Conservation (phyloP, 176 grass and related monocot species). For the Oryza officinalis region DNA sequence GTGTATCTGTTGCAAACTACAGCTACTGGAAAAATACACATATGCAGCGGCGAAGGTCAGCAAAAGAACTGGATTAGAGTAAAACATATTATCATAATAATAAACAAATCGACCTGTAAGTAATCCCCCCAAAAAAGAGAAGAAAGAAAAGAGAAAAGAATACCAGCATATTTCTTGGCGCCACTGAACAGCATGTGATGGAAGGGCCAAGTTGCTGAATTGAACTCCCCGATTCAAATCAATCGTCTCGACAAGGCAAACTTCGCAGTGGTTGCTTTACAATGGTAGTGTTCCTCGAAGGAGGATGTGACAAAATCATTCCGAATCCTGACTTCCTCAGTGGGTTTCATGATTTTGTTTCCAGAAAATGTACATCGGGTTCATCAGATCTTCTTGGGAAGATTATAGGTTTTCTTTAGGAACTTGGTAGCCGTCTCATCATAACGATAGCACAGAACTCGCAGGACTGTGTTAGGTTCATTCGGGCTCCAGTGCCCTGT, state of each 20-base stretch:
- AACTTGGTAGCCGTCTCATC: slow-evolving; percentile 90
- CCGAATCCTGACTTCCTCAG: background rate
- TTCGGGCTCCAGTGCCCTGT: slow-evolving; percentile 83
- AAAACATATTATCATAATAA: slow-evolving; percentile 44
- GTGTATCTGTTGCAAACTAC: slow-evolving; percentile 40
- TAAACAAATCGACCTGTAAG: slow-evolving; percentile 43
- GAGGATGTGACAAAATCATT: background rate
- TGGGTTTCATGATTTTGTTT: slow-evolving; percentile 6
- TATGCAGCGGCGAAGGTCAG: slow-evolving; percentile 24
- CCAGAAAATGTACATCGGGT: slow-evolving; percentile 39
- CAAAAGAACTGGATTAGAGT: slow-evolving; percentile 42
- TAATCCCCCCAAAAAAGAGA: background rate
- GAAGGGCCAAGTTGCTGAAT: background rate
- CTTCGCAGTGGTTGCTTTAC: slow-evolving; percentile 35
- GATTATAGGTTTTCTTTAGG: slow-evolving; percentile 94
- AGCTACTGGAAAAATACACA: slow-evolving; percentile 37
- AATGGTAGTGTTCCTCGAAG: slow-evolving; percentile 25
- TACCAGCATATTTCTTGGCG: background rate
- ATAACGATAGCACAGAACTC: slow-evolving; percentile 84
- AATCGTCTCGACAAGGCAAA: background rate
- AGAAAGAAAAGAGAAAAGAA: background rate
- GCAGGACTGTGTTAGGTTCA: slow-evolving; percentile 84
- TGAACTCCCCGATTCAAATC: background rate
- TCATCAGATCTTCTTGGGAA: slow-evolving; percentile 85
- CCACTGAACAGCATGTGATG: background rate